Evolutionary conservation across 2,329 filamentous ascomycete species (phyloP).

Genomic region (Cercospora sesami): DNA sequence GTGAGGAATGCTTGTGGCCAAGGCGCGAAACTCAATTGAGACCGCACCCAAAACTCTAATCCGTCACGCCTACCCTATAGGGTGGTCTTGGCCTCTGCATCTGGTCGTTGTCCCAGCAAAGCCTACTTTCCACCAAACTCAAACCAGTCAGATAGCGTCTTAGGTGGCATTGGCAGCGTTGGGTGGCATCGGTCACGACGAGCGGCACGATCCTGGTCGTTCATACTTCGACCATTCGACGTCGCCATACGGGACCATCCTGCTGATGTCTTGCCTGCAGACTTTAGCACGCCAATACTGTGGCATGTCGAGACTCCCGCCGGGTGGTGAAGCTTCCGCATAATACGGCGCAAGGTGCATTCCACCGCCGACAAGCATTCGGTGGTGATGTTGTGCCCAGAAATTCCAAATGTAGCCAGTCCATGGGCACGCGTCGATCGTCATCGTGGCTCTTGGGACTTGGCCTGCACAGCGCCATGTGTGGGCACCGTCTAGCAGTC

Average conservation of each 20-base stretch:
- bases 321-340: slow-evolving; percentile 9
- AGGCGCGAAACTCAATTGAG: slow-evolving; percentile 1
- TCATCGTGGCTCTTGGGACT: slow-evolving; percentile 15
- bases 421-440: slow-evolving; percentile 14
- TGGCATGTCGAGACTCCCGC: slow-evolving; percentile 4
- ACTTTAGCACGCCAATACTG: slow-evolving; percentile 20
- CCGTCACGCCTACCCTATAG: neutral
- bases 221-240: slow-evolving; percentile 1
- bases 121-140: neutral
- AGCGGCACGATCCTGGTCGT: slow-evolving; percentile 2
- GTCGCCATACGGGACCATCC: neutral
- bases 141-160: neutral
- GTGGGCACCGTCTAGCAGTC: neutral
- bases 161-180: neutral
- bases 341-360: neutral
- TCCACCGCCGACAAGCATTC: slow-evolving; percentile 8
- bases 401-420: slow-evolving; percentile 21
- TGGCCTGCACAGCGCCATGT: slow-evolving; percentile 10
- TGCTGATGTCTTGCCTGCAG: neutral
- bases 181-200: neutral
- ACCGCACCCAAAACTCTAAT: neutral
- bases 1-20: neutral
- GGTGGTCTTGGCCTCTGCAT: slow-evolving; percentile 7
- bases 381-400: neutral
- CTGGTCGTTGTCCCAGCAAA: slow-evolving; percentile 1